phyloP scores from a whole-genome alignment of 2,329 filamentous ascomycete genomes.

The Fusarium ramigenum region DNA sequence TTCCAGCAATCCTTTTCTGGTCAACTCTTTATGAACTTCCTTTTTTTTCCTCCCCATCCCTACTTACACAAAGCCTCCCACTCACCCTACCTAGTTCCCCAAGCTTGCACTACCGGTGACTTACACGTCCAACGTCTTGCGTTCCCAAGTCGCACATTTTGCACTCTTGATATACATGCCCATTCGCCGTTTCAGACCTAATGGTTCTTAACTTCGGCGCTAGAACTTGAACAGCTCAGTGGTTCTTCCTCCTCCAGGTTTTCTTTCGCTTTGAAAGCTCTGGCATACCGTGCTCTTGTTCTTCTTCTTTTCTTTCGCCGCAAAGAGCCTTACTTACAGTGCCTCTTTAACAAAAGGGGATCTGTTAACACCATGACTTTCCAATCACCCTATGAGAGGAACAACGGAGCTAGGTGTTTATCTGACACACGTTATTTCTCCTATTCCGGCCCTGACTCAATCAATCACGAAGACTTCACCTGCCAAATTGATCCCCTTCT shows the following conservation, averaged over 20 bases:
- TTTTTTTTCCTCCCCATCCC: background rate
- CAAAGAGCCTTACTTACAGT: background rate
- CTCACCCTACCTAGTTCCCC: background rate
- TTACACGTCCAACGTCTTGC: conserved; percentile 22
- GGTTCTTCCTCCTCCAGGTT: background rate
- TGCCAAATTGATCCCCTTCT: conserved; percentile 26
- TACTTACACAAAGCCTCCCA: background rate
- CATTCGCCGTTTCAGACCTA: background rate
- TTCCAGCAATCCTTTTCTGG: background rate
- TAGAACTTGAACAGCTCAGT: background rate
- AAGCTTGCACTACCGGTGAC: conserved; percentile 7
- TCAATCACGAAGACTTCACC: conserved; percentile 2
- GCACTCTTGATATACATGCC: background rate
- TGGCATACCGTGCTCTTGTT: background rate
- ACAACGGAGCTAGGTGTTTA: background rate
- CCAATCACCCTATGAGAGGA: background rate
- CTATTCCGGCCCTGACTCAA: background rate
- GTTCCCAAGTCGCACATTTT: background rate
- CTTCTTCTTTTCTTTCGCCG: background rate
- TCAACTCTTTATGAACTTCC: background rate
- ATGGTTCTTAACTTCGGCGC: background rate
- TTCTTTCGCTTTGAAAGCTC: background rate
- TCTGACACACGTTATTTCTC: background rate
- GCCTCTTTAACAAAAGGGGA: background rate
- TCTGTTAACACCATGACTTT: conserved; percentile 4